A percentile compares a stretch with the other conserved stretches of the same genome.
phyloP scores from a whole-genome alignment of 352 stramenopile species.

The Pythium aphanidermatum region DNA sequence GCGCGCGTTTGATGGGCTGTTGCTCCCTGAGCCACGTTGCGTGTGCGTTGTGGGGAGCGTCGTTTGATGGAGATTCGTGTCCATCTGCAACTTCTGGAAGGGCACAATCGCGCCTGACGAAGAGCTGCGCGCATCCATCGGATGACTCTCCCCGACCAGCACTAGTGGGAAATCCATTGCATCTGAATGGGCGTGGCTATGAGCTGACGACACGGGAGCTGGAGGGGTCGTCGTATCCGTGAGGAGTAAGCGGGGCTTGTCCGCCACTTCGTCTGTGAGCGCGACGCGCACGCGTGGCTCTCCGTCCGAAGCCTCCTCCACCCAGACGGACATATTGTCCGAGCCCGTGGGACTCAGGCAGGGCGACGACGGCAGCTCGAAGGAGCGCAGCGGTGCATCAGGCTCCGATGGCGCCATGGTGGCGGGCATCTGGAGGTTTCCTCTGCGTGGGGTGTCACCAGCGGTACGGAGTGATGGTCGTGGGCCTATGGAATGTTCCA shows the following conservation, averaged over 20 bases:
- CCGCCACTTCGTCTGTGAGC: slow-evolving; percentile 17
- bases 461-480: slow-evolving; percentile 24
- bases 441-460: no score
- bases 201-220: background rate
- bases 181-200: background rate
- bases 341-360: slow-evolving; percentile 39
- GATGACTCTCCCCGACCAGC: slow-evolving; percentile 24
- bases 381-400: slow-evolving; percentile 38
- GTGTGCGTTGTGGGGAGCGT: slow-evolving; percentile 30
- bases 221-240: background rate
- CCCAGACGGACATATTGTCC: slow-evolving; percentile 50
- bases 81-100: slow-evolving; percentile 76
- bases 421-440: background rate
- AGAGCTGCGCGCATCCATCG: slow-evolving; percentile 1
- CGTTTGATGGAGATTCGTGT: slow-evolving; percentile 75
- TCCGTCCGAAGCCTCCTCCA: slow-evolving; percentile 31
- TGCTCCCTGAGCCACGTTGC: background rate
- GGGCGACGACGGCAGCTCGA: slow-evolving; percentile 58
- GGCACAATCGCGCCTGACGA: slow-evolving; percentile 57
- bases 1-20: slow-evolving; percentile 11
- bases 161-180: slow-evolving; percentile 54
- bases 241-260: background rate
- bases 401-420: slow-evolving; percentile 6
- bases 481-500: slow-evolving; percentile 15
- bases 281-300: slow-evolving; percentile 47